Evolutionary conservation across 345 rosid genomes (phyloP).

Genomic region (Eucalyptus shirleyi): DNA sequence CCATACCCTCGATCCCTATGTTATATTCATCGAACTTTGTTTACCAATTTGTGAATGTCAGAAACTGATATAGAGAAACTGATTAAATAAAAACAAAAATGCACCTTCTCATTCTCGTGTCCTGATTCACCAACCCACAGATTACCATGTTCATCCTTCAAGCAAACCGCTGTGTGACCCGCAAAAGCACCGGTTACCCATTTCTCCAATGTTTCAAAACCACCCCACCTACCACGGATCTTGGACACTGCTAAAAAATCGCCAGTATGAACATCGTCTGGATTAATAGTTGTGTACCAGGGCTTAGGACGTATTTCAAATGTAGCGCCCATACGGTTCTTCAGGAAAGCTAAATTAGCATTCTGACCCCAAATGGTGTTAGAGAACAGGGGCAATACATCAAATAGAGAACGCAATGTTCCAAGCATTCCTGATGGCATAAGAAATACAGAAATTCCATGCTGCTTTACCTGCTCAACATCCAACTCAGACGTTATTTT

Average conservation of each 20-base stretch:
- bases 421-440: slow-evolving; percentile 99
- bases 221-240: slow-evolving; percentile 98
- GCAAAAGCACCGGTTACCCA: slow-evolving; percentile 99
- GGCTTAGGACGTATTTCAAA: slow-evolving; percentile 82
- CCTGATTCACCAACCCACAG: slow-evolving; percentile 99
- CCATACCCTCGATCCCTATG: not conserved
- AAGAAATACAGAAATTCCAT: slow-evolving; percentile 89
- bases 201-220: slow-evolving; percentile 94
- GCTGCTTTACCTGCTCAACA: slow-evolving; percentile 71
- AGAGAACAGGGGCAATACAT: slow-evolving; percentile 88
- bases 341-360: slow-evolving; percentile 77
- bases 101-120: slow-evolving; percentile 94
- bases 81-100: not conserved
- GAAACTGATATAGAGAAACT: not conserved
- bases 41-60: not conserved
- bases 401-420: slow-evolving; percentile 67
- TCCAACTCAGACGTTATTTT: not conserved
- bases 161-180: slow-evolving; percentile 97
- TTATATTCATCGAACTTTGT: not conserved
- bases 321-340: slow-evolving; percentile 84
- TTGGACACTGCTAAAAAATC: slow-evolving; percentile 91
- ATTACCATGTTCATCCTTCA: slow-evolving; percentile 82
- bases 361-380: slow-evolving; percentile 89
- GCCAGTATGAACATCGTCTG: slow-evolving; percentile 80
- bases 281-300: slow-evolving; percentile 50